Conservation (phyloP, 2,329 filamentous ascomycete genomes). For the Colletotrichum sublineola region DNA sequence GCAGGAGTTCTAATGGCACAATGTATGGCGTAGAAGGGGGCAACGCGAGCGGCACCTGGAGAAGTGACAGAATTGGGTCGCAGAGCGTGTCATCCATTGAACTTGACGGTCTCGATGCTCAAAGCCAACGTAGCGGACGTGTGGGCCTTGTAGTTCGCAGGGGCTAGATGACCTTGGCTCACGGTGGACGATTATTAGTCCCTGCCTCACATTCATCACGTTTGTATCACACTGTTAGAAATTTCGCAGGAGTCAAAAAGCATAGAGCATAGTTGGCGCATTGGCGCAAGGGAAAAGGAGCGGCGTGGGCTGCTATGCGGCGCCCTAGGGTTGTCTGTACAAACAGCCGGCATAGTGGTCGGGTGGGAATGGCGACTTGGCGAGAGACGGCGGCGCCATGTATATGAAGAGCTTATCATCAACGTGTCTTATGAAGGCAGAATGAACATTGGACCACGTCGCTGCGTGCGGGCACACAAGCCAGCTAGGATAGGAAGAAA, state of each 20-base stretch:
- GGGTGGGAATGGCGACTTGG: no score
- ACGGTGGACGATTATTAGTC: background rate
- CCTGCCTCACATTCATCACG: background rate
- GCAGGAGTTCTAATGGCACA: conserved; percentile 49
- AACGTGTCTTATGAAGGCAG: background rate
- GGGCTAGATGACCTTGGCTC: conserved; percentile 1
- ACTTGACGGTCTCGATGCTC: conserved; percentile 44
- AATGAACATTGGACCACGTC: background rate
- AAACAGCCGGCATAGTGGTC: background rate
- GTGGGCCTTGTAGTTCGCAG: conserved; percentile 36
- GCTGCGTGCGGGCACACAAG: background rate
- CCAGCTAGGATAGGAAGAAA: background rate
- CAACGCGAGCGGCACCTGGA: conserved; percentile 35
- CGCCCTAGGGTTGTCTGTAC: background rate
- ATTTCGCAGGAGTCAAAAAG: background rate
- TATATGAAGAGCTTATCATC: background rate
- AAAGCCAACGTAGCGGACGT: conserved; percentile 44
- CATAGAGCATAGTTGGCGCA: background rate
- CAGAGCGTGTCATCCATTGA: conserved; percentile 46
- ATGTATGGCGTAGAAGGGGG: conserved; percentile 54
- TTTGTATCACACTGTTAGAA: background rate
- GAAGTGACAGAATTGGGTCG: conserved; percentile 45
- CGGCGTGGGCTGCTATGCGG: background rate
- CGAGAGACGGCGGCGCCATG: background rate
- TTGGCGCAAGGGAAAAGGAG: background rate